These are phyloP conservation scores for Lentithecium fluviatile DNA, from an alignment of 495 filamentous ascomycete species.

Conservation along the genomic window DNA sequence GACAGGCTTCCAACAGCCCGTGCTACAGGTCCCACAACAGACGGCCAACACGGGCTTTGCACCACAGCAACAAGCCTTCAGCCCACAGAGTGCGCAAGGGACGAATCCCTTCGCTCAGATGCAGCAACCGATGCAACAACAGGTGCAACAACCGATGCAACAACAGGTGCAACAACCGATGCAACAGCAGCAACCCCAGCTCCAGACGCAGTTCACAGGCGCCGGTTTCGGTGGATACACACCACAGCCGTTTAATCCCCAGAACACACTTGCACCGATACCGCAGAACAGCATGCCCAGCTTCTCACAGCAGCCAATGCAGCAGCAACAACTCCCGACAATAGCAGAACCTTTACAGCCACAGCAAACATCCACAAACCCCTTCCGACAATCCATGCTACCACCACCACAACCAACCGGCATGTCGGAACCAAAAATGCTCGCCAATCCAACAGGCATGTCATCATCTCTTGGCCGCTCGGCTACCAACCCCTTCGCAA, in stretches of 20 bases:
- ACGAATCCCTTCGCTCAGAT: conserved; percentile 57
- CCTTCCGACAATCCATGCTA: conserved; percentile 42
- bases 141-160: conserved; percentile 46
- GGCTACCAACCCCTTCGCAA: conserved; percentile 36
- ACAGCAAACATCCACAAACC: conserved; percentile 40
- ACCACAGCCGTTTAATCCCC: conserved; percentile 34
- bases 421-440: conserved; percentile 22
- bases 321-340: conserved; percentile 37
- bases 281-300: conserved; percentile 62
- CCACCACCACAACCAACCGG: conserved; percentile 11
- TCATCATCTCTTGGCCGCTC: conserved; percentile 28
- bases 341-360: conserved; percentile 34
- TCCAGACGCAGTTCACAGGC: conserved; percentile 68
- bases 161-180: conserved; percentile 49
- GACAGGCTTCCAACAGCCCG: conserved; percentile 44
- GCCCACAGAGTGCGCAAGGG: conserved; percentile 35
- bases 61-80: conserved; percentile 47
- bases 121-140: conserved; percentile 47
- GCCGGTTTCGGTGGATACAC: conserved; percentile 87
- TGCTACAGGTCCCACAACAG: conserved; percentile 43
- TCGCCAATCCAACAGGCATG: conserved; percentile 26
- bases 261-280: conserved; percentile 55
- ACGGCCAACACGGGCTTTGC: conserved; percentile 46
- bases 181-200: conserved; percentile 45
- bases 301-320: conserved; percentile 45